Evolutionary conservation across 495 filamentous ascomycete genomes (phyloP).

Genomic region (Trichoderma orchidacearum): DNA sequence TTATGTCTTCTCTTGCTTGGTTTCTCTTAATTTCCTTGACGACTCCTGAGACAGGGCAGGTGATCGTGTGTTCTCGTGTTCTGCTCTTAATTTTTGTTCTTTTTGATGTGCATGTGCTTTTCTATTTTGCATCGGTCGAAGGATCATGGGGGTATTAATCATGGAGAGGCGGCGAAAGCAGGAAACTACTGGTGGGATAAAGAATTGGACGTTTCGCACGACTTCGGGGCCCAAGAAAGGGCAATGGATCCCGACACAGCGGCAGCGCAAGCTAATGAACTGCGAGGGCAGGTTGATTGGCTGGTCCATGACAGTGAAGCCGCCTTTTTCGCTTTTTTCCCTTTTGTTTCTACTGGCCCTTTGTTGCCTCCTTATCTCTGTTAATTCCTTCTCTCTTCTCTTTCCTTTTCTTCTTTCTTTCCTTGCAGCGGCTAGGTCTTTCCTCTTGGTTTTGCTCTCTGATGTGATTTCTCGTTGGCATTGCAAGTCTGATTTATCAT

Average conservation of each 20-base stretch:
- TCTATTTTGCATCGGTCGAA: constrained; percentile 11
- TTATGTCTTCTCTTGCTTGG: not conserved
- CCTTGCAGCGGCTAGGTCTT: not conserved
- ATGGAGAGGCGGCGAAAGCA: not conserved
- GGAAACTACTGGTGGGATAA: not conserved
- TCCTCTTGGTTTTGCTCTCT: constrained; percentile 8
- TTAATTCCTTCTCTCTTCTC: not conserved
- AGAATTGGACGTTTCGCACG: constrained; percentile 19
- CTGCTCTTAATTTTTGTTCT: constrained; percentile 12
- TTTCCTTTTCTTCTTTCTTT: not conserved
- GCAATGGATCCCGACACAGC: constrained; percentile 18
- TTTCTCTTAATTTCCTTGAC: constrained; percentile 3
- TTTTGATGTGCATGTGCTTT: constrained; percentile 14
- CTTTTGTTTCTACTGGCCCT: constrained; percentile 29
- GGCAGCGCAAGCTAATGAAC: constrained; percentile 35
- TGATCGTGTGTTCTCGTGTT: constrained; percentile 4
- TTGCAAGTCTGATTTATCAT: not conserved
- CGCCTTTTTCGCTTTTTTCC: constrained; percentile 14
- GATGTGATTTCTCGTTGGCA: constrained; percentile 7
- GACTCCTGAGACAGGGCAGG: constrained; percentile 1
- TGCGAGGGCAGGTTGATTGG: constrained; percentile 32
- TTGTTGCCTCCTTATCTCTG: constrained; percentile 22
- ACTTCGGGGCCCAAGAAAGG: constrained; percentile 16
- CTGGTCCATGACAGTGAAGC: constrained; percentile 35
- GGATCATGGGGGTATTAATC: not conserved